These are phyloP conservation scores for Pseudogymnoascus sp. DNA, from an alignment of 2,329 filamentous ascomycete genomes.

Conservation along the genomic window DNA sequence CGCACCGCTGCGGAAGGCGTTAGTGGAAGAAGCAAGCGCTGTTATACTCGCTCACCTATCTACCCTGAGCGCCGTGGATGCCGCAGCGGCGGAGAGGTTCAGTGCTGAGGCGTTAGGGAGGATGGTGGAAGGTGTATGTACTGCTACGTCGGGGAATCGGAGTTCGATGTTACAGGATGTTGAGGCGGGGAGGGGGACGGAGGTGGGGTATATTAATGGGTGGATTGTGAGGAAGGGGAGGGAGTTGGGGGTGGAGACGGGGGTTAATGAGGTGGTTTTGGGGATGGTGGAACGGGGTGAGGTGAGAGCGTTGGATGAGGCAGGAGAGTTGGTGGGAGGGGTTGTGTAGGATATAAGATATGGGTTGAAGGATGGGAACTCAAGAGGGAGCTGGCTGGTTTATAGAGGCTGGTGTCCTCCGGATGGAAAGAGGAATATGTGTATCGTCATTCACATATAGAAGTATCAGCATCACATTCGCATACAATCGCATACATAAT, in stretches of 20 bases:
- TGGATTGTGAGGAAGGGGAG: slow-evolving; percentile 36
- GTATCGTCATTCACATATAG: not conserved
- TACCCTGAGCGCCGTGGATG: slow-evolving; percentile 44
- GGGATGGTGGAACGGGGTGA: slow-evolving; percentile 35
- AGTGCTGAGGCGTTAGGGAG: slow-evolving; percentile 30
- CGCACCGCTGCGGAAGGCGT: slow-evolving; percentile 44
- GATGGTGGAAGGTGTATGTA: slow-evolving; percentile 42
- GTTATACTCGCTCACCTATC: slow-evolving; percentile 52
- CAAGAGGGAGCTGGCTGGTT: no score
- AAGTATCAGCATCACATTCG: not conserved
- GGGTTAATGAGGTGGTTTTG: slow-evolving; percentile 37
- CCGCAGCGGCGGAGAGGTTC: slow-evolving; percentile 9
- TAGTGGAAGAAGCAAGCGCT: slow-evolving; percentile 66
- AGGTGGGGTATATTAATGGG: slow-evolving; percentile 54
- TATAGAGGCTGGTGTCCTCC: not conserved
- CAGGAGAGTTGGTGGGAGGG: slow-evolving; percentile 12
- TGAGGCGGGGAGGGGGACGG: slow-evolving; percentile 43
- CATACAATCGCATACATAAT: not conserved
- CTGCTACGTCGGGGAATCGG: slow-evolving; percentile 45
- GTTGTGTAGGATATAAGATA: not conserved
- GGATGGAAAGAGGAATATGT: not conserved
- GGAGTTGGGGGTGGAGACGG: slow-evolving; percentile 28
- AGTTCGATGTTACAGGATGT: slow-evolving; percentile 59
- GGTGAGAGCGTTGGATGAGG: slow-evolving; percentile 29
- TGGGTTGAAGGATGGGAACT: not conserved